Base-by-base conservation (phyloP, 768 basidiomycete species). In the Leccinum disarticulatum region DNA sequence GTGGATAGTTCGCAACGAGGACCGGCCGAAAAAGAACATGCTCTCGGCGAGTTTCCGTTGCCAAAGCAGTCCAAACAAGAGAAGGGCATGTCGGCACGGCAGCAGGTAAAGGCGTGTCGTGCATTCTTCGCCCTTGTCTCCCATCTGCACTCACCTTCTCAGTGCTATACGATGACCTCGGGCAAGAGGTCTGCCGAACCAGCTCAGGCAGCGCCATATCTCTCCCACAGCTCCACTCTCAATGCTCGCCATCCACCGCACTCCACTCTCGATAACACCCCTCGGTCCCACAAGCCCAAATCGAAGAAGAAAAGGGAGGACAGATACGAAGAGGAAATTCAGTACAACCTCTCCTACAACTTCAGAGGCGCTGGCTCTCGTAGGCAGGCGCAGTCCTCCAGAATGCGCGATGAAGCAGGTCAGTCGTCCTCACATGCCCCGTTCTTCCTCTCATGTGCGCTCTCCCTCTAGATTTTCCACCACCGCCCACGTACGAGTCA, bases 401-500 rank as follows among this genome's bases (percentile, higher is more conserved):
- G 69, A 61, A 73, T 70, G 61, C 63, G 56, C 19, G 66, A 74
- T 49, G 76, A 73, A 57, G 59, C 68, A 60, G 73, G 76, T 77
- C 59, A 1, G 67, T 71, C 52, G n/a, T 46, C 52, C 19, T 52
- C 41, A 15, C 35, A 2, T 52, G 3, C 55, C 8, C 54, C 8
- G 33, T 22, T 10, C 48, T 28, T 28, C 27, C 17, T n/a, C 53
- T 59, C 59, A 35, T 63, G 43, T 60, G 30, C 50, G 51, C 83
- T 33, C 28, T 22, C 10, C 46, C 46, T 22, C 27, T 13, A 70
- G 82, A 89, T 68, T 88, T 87, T 67, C 87, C 87, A 7, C 90
- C 90, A 13, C 90, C 90, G 28, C 83, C 88, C 13, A 89, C 90
- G 64, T 84, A 85, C 61, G 90, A 91, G 72, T 80, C 78, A 9